phyloP scores from a whole-genome alignment of 371 early-diverging fungal genomes.

The Circinella umbellata region DNA sequence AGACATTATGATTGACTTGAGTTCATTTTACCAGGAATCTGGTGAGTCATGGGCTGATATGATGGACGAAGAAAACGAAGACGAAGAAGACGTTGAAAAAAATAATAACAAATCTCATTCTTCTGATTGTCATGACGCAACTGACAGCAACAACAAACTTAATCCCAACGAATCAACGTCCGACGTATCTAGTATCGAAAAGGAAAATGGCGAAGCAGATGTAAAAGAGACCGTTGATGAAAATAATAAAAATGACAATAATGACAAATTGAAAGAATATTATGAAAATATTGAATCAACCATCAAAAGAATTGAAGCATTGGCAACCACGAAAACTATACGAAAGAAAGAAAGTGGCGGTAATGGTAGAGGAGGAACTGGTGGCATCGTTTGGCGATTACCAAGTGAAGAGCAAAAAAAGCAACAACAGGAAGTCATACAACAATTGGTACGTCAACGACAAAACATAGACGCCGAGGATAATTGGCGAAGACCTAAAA shows the following conservation, averaged over 20 bases:
- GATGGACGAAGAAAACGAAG: constrained; percentile 13
- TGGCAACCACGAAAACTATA: background rate
- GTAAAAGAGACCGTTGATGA: too few relatives aligned
- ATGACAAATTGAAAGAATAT: too few relatives aligned
- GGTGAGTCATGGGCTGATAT: constrained; percentile 16
- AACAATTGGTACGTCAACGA: constrained; percentile 5
- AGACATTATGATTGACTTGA: constrained; percentile 11
- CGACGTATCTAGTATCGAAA: too few relatives aligned
- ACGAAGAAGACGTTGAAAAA: background rate
- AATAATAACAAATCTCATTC: background rate
- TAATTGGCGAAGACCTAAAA: background rate
- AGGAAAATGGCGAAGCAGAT: too few relatives aligned
- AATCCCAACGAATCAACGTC: background rate
- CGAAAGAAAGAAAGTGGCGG: background rate
- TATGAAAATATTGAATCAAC: too few relatives aligned
- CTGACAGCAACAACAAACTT: background rate
- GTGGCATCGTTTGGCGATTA: constrained; percentile 11
- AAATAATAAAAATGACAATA: too few relatives aligned
- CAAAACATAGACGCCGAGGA: constrained; percentile 6
- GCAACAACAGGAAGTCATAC: background rate
- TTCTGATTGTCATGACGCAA: background rate
- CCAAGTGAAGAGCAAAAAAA: background rate
- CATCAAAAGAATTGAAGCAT: background rate
- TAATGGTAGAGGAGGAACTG: background rate
- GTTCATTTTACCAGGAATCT: constrained; percentile 6